Conservation (phyloP, 208 protist genomes). For the Leishmania amazonensis region DNA sequence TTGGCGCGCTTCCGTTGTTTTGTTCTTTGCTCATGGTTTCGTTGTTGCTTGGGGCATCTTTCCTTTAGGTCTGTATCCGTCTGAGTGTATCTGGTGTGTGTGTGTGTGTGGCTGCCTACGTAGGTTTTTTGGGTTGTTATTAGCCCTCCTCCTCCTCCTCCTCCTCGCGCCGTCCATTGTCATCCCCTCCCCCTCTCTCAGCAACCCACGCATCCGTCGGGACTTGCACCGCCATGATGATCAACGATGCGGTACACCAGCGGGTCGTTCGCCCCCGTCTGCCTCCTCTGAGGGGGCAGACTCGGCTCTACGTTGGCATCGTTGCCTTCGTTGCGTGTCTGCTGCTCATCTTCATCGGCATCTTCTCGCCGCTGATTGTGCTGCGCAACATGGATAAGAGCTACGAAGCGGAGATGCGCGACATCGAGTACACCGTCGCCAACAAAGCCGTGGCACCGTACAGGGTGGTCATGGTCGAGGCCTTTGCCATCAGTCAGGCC, state of each 20-base stretch:
- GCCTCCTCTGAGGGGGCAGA: background rate
- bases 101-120: too few species aligned
- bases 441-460: slow-evolving; percentile 32
- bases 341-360: slow-evolving; percentile 36
- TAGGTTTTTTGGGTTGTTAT: background rate
- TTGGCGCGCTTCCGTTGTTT: background rate
- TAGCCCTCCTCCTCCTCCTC: too few species aligned
- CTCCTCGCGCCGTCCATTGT: slow-evolving; percentile 16
- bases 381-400: slow-evolving; percentile 23
- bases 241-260: background rate
- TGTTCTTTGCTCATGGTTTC: too few species aligned
- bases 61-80: background rate
- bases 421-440: slow-evolving; percentile 11
- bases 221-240: background rate
- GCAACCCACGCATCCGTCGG: background rate
- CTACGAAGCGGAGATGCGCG: background rate
- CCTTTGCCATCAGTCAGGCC: slow-evolving; percentile 33
- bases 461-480: slow-evolving; percentile 38
- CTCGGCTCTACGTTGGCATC: background rate
- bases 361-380: slow-evolving; percentile 40
- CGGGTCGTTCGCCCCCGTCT: background rate
- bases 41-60: background rate
- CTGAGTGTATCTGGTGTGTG: background rate
- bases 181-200: background rate
- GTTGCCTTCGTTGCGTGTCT: background rate